Evolutionary conservation across 2,329 filamentous ascomycete species (phyloP).

Genomic region (Fusarium nelsonii): DNA sequence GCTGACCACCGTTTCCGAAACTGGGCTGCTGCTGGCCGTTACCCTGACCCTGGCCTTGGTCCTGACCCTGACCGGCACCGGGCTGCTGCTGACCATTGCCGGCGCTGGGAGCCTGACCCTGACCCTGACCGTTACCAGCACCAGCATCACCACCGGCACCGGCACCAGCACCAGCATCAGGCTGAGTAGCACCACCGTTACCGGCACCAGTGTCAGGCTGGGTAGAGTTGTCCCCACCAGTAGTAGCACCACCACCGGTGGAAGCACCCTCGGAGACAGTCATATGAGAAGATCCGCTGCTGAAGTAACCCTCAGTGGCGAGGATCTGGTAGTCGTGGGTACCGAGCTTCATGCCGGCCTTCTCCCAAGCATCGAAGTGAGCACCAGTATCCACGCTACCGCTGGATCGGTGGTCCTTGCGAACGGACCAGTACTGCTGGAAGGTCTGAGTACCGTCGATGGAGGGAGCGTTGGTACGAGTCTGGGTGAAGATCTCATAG

Average conservation of each 20-base stretch:
- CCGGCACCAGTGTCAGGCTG: background rate
- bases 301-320: conserved; percentile 66
- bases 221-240: background rate
- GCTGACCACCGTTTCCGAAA: background rate
- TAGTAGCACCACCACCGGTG: background rate
- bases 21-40: conserved; percentile 2
- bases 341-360: conserved; percentile 62
- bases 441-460: conserved; percentile 64
- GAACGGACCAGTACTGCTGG: conserved; percentile 66
- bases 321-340: conserved; percentile 66
- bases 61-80: background rate
- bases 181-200: background rate
- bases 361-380: conserved; percentile 67
- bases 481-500: conserved; percentile 55
- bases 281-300: conserved; percentile 62
- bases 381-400: conserved; percentile 63
- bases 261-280: conserved; percentile 53
- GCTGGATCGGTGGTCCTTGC: conserved; percentile 60
- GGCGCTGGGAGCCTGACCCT: background rate
- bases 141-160: background rate
- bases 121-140: background rate
- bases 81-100: conserved; percentile 4
- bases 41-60: background rate
- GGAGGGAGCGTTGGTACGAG: conserved; percentile 58
- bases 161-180: background rate